Conservation (phyloP, 2,329 filamentous ascomycete species). For the Fusarium gaditjirri region DNA sequence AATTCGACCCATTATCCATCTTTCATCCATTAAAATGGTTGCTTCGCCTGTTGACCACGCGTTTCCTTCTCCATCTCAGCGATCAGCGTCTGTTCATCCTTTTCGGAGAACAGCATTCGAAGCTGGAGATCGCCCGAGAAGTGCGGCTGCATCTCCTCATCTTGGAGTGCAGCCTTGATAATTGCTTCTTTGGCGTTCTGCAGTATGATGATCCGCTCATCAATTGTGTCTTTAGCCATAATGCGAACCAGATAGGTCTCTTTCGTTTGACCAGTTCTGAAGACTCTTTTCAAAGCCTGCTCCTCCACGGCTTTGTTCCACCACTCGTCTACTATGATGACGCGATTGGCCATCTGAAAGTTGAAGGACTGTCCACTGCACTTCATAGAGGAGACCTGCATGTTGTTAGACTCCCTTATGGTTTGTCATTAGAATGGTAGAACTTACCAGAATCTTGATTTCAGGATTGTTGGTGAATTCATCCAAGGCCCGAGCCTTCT, state of each 20-base stretch:
- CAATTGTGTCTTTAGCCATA: slow-evolving; percentile 65
- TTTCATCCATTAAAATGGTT: no score
- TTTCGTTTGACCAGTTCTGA: slow-evolving; percentile 71
- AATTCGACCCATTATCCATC: no score
- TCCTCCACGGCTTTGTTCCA: slow-evolving; percentile 71
- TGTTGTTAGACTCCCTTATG: no score
- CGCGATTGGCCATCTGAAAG: slow-evolving; percentile 58
- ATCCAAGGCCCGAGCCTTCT: slow-evolving; percentile 32
- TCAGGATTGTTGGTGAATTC: slow-evolving; percentile 34
- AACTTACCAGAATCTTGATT: slow-evolving; percentile 51
- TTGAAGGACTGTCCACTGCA: slow-evolving; percentile 55
- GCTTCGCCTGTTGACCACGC: background rate
- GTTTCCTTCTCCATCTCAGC: background rate
- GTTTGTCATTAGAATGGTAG: no score
- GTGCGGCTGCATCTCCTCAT: slow-evolving; percentile 33
- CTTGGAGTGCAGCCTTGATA: slow-evolving; percentile 51
- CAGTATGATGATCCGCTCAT: slow-evolving; percentile 64
- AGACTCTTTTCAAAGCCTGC: slow-evolving; percentile 71
- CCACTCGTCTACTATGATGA: slow-evolving; percentile 66
- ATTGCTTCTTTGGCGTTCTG: slow-evolving; percentile 65
- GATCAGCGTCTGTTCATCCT: rapidly evolving
- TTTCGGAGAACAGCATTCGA: background rate
- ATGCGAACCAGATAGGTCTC: slow-evolving; percentile 69
- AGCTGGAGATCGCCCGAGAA: background rate
- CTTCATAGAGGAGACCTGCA: slow-evolving; percentile 50